phyloP scores from a whole-genome alignment of 257 asterid species.

The Phtheirospermum japonicum region DNA sequence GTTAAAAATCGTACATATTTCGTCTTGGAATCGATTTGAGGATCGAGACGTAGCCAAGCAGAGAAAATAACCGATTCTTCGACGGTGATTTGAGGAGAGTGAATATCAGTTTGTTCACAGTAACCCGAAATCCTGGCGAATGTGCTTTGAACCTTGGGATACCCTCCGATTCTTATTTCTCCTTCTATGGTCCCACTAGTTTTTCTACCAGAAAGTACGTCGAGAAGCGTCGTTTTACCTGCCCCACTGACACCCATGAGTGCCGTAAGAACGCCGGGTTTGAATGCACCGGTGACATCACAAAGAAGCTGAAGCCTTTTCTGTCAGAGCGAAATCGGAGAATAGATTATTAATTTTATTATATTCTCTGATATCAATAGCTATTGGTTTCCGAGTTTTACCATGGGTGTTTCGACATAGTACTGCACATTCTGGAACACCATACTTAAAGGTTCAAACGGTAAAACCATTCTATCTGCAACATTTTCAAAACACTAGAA shows the following conservation, averaged over 20 bases:
- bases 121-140: conserved; percentile 58
- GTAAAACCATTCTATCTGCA: conserved; percentile 60
- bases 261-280: conserved; percentile 63
- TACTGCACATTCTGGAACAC: conserved; percentile 58
- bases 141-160: conserved; percentile 52
- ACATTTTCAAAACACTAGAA: neutral
- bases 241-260: conserved; percentile 69
- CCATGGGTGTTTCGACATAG: conserved; percentile 50
- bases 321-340: conserved; percentile 10
- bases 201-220: conserved; percentile 64
- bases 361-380: too few species aligned
- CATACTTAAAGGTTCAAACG: conserved; percentile 52
- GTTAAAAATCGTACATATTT: conserved; percentile 35
- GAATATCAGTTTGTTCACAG: conserved; percentile 58
- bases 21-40: conserved; percentile 42
- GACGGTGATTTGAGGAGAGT: conserved; percentile 56
- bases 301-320: conserved; percentile 48
- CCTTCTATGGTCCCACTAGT: conserved; percentile 53
- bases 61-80: conserved; percentile 57
- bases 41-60: conserved; percentile 61
- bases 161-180: conserved; percentile 54
- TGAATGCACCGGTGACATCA: conserved; percentile 50
- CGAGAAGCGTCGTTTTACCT: conserved; percentile 64
- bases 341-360: too few species aligned
- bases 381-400: conserved; percentile 15